Conservation (phyloP, 345 rosid species). For the Eucalyptus shirleyi region DNA sequence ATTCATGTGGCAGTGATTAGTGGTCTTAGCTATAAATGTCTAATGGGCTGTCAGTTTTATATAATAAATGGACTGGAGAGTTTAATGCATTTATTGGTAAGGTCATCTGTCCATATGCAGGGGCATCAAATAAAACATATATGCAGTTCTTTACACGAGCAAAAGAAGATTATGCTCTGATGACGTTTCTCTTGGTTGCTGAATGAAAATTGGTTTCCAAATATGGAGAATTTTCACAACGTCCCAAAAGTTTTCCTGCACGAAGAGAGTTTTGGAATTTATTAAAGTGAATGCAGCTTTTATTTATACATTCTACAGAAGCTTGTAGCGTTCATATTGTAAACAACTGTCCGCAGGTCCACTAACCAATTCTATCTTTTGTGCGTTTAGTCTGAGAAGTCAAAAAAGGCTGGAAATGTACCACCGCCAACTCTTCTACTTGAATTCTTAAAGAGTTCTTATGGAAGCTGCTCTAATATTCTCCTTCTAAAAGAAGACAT, state of each 20-base stretch:
- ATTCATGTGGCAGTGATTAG: neutral
- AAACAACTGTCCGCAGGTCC: neutral
- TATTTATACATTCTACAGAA: neutral
- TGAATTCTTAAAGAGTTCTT: constrained; percentile 54
- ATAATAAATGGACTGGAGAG: neutral
- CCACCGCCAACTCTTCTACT: constrained; percentile 47
- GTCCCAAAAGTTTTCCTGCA: neutral
- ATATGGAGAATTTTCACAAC: neutral
- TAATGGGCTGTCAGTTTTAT: neutral
- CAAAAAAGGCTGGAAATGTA: constrained; percentile 69
- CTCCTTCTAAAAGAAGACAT: constrained; percentile 66
- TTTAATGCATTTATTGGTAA: neutral
- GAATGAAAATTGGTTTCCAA: neutral
- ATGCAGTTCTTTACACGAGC: neutral
- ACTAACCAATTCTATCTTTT: neutral
- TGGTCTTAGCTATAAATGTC: neutral
- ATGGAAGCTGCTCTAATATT: constrained; percentile 32
- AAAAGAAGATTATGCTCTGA: neutral
- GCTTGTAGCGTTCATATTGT: neutral
- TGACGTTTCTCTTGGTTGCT: neutral
- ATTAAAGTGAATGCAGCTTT: neutral
- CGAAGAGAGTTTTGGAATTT: neutral
- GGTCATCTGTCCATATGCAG: neutral
- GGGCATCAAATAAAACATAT: neutral
- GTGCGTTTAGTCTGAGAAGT: constrained; percentile 65